phyloP scores from a whole-genome alignment of 2,329 filamentous ascomycete species.

The Pseudopyricularia javanii region DNA sequence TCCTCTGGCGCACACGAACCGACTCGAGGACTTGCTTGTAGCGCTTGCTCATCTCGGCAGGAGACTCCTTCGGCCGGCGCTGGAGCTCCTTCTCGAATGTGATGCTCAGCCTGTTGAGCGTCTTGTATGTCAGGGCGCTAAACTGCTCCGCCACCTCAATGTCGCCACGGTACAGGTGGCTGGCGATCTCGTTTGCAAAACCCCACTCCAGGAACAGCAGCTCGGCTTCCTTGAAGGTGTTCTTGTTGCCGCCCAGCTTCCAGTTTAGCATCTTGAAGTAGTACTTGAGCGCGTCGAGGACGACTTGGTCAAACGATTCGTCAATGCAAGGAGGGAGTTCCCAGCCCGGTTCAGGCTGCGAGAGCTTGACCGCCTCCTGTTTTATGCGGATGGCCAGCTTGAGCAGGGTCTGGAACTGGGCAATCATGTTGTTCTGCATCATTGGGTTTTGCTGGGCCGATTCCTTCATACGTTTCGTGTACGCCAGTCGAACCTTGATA shows the following conservation, averaged over 20 bases:
- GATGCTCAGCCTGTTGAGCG: conserved; percentile 71
- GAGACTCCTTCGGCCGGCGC: conserved; percentile 69
- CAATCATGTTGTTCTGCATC: conserved; percentile 96
- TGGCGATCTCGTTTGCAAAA: conserved; percentile 87
- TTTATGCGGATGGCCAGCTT: conserved; percentile 90
- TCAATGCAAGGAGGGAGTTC: conserved; percentile 92
- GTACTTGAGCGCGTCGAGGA: conserved; percentile 87
- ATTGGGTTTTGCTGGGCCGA: conserved; percentile 83
- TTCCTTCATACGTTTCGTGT: conserved; percentile 92
- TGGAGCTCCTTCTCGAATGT: conserved; percentile 90
- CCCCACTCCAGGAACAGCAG: conserved; percentile 96
- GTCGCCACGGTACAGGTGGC: conserved; percentile 83
- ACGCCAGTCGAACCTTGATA: conserved; percentile 79
- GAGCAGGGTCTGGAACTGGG: conserved; percentile 87
- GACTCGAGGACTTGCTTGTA: conserved; percentile 95
- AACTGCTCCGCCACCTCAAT: conserved; percentile 98
- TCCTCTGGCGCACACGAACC: conserved; percentile 87
- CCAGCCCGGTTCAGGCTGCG: conserved; percentile 83
- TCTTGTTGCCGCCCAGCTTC: conserved; percentile 95
- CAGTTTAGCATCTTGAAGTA: conserved; percentile 99
- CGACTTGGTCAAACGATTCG: conserved; percentile 85
- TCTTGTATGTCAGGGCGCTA: conserved; percentile 85
- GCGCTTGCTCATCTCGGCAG: conserved; percentile 84
- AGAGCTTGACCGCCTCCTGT: conserved; percentile 71
- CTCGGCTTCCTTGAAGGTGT: conserved; percentile 98